A percentile compares a stretch with the other conserved stretches of the same genome.
phyloP scores from a whole-genome alignment of 2,329 filamentous ascomycete species.

The Tricladium varicosporioides region DNA sequence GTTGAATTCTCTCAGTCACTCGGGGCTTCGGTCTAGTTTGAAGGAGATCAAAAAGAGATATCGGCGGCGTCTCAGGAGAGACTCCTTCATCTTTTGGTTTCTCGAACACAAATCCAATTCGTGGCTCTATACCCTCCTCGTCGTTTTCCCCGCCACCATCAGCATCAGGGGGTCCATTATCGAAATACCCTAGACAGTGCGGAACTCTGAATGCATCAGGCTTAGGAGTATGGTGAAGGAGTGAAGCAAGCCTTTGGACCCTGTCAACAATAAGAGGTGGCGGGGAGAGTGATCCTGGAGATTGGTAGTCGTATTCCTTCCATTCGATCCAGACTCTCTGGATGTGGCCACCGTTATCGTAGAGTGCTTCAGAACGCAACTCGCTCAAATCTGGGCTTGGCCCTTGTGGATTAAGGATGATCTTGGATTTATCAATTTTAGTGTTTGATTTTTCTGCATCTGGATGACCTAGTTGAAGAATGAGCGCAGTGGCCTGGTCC shows the following conservation, averaged over 20 bases:
- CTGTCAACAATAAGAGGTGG: constrained; percentile 43
- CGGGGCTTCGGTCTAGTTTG: constrained; percentile 42
- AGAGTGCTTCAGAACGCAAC: constrained; percentile 40
- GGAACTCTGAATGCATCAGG: constrained; percentile 49
- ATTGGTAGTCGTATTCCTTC: constrained; percentile 46
- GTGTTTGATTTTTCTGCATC: constrained; percentile 12
- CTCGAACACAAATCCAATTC: constrained; percentile 54
- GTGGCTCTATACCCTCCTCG: constrained; percentile 41
- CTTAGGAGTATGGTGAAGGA: constrained; percentile 47
- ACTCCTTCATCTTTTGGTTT: constrained; percentile 39
- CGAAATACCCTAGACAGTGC: constrained; percentile 50
- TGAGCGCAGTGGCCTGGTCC: constrained; percentile 39
- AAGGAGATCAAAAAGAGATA: constrained; percentile 49
- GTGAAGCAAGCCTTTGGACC: constrained; percentile 46
- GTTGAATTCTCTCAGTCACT: constrained; percentile 49
- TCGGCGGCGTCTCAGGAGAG: constrained; percentile 39
- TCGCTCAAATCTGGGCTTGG: neutral
- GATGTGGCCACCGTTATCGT: constrained; percentile 35
- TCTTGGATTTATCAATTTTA: constrained; percentile 16
- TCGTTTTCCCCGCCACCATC: constrained; percentile 33
- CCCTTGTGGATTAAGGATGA: constrained; percentile 5
- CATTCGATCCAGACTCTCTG: constrained; percentile 49
- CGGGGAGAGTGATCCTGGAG: constrained; percentile 36
- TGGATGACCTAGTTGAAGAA: constrained; percentile 39
- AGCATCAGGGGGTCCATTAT: constrained; percentile 34